A percentile compares a stretch with the other conserved stretches of the same genome.
Conservation (phyloP, 306 rosid genomes). For the Oemleria cerasiformis region DNA sequence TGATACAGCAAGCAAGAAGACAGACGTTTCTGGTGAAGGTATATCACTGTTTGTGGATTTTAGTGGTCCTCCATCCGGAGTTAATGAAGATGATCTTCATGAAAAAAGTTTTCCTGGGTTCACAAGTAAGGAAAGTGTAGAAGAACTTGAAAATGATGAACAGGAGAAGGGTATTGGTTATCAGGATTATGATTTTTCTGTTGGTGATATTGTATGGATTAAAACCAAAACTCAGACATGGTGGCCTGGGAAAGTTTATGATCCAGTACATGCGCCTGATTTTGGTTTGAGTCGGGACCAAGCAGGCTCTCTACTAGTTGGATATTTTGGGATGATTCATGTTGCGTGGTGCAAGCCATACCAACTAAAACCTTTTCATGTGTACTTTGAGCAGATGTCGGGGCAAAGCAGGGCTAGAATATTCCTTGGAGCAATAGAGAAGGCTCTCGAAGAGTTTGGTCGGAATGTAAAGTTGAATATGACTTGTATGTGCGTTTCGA, state of each 20-base stretch:
- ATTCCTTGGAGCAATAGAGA: conserved; percentile 51
- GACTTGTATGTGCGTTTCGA: conserved; percentile 36
- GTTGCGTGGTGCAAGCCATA: conserved; percentile 34
- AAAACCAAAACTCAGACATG: conserved; percentile 48
- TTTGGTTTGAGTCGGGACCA: conserved; percentile 13
- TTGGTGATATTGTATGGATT: conserved; percentile 56
- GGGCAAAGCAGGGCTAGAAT: conserved; percentile 35
- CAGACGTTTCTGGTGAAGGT: conserved; percentile 34
- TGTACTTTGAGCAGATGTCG: conserved; percentile 35
- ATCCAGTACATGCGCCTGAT: conserved; percentile 30
- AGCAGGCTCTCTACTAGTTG: conserved; percentile 26
- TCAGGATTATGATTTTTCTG: conserved; percentile 27
- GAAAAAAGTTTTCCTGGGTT: conserved; percentile 20
- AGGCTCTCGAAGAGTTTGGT: conserved; percentile 54
- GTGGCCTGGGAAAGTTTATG: conserved; percentile 54
- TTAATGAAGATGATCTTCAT: conserved; percentile 13
- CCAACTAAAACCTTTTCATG: conserved; percentile 39
- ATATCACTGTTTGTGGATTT: conserved; percentile 38
- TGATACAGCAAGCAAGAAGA: conserved; percentile 20
- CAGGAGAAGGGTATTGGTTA: conserved; percentile 16
- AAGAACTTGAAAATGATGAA: conserved; percentile 26
- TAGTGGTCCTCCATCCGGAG: conserved; percentile 26
- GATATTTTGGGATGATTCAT: conserved; percentile 43
- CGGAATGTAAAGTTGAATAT: conserved; percentile 36
- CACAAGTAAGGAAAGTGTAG: not conserved